Base-by-base conservation (phyloP, 148 eudicot species). In the Diospyros lotus region DNA sequence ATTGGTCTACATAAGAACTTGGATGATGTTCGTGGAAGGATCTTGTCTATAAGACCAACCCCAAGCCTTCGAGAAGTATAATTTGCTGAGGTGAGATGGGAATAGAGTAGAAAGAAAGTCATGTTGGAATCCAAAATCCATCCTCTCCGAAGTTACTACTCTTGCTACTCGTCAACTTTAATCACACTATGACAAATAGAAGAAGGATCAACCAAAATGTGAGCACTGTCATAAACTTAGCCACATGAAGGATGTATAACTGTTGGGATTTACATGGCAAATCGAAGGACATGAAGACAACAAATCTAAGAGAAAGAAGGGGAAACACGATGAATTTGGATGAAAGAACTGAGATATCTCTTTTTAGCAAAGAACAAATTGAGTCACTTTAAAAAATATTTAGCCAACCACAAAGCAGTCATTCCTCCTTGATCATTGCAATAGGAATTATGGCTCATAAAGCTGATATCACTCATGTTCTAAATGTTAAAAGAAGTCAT, bases 221-320 rank as follows among this genome's bases (percentile, higher is more conserved):
- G 53, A 73, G 6, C 42, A 58, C 39, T 61, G 75, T 14, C 6
- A 45, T 2, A 44, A 44, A 12, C 53, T 55, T 10, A 13, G 52
- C 1, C 75, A 73, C 40, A 43, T 45, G 2, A 40, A 43, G 14
- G 75, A 45, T 2, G 28, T 28, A 28, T 28, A 73, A 44, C 2
- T 73, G 75, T 40, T 73, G 66, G 75, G 44, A 73, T 4, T 8
- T 73, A 4, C 38, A 15, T 61, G 75, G 75, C 38, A 73, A 46
- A 14, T 54, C 15, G 42, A 11, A 13, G 0, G 42, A 44, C 17
- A 41, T 38, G 48, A 40, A 41, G 62, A 46, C 74, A 54, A 4
- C 52, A 4, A 0, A 48, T 48, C 6, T 8, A 8, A 48, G 52
- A 28, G 14, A 54, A 15, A 18, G 6, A 3, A 59, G 6, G 14